These are phyloP conservation scores for Hygrocybe punicea DNA, from an alignment of 768 basidiomycete species.

Conservation along the genomic window DNA sequence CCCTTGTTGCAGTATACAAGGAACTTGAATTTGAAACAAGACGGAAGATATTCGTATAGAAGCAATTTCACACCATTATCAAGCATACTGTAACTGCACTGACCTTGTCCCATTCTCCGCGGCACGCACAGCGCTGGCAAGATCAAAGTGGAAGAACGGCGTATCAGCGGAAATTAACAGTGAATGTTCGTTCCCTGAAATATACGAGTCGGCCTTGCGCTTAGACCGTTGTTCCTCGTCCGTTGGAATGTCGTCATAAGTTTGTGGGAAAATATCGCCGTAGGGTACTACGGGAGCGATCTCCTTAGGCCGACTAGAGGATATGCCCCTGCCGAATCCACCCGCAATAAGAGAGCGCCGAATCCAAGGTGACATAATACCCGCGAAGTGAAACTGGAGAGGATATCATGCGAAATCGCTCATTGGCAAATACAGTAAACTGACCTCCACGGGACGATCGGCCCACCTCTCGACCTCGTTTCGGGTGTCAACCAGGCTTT, in stretches of 20 bases:
- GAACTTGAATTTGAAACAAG: too few species aligned
- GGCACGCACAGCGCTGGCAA: constrained; percentile 64
- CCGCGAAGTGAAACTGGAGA: constrained; percentile 86
- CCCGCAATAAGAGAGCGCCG: constrained; percentile 84
- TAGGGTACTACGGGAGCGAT: constrained; percentile 72
- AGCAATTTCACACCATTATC: too few species aligned
- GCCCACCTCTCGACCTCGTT: constrained; percentile 86
- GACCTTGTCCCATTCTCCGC: constrained; percentile 58
- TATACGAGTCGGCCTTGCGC: neutral
- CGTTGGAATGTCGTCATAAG: neutral
- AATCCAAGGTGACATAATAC: constrained; percentile 91
- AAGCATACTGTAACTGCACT: too few species aligned
- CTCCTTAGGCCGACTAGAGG: constrained; percentile 49
- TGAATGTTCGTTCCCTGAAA: constrained; percentile 19
- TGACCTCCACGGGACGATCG: constrained; percentile 67
- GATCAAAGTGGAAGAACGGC: constrained; percentile 90
- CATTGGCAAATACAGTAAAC: constrained; percentile 11
- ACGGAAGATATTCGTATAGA: too few species aligned
- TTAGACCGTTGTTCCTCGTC: neutral
- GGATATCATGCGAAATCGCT: neutral
- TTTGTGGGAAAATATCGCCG: neutral
- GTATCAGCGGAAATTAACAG: constrained; percentile 53
- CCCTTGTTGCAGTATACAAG: too few species aligned
- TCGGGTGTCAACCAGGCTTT: constrained; percentile 86
- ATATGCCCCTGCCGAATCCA: constrained; percentile 78